Percentiles rank a stretch among this genome's conserved stretches.
phyloP scores from a whole-genome alignment of 345 rosid genomes.

The Zanthoxylum bungeanum region DNA sequence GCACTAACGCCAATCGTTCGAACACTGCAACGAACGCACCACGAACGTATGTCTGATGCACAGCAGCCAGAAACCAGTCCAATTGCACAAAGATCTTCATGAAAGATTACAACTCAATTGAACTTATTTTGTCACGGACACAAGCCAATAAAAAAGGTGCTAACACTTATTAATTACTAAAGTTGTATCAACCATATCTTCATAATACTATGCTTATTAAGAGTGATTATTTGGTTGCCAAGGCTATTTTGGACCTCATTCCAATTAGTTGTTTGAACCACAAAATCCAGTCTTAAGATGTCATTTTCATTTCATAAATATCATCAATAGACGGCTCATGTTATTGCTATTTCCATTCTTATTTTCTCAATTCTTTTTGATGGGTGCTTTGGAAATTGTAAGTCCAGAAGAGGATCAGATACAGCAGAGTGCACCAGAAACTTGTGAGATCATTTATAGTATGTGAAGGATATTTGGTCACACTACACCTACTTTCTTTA shows the following conservation, averaged over 20 bases:
- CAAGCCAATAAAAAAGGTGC: too few relatives aligned
- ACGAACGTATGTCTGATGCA: too few relatives aligned
- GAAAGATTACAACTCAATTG: too few relatives aligned
- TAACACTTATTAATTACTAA: too few relatives aligned
- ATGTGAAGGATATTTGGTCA: constrained; percentile 70
- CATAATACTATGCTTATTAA: constrained; percentile 71
- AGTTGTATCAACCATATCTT: too few relatives aligned
- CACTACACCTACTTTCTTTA: too few relatives aligned
- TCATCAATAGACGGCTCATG: too few relatives aligned
- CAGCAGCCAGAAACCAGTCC: too few relatives aligned
- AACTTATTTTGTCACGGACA: too few relatives aligned
- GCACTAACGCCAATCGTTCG: too few relatives aligned
- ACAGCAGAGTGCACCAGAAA: constrained; percentile 40
- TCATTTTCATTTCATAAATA: not conserved
- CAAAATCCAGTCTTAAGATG: constrained; percentile 60
- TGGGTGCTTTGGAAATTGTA: constrained; percentile 41
- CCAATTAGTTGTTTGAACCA: constrained; percentile 75
- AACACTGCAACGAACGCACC: too few relatives aligned
- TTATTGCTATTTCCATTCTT: not conserved
- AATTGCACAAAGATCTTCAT: too few relatives aligned
- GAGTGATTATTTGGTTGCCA: constrained; percentile 64
- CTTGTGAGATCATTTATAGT: constrained; percentile 56
- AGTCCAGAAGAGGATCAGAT: constrained; percentile 50
- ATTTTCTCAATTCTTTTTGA: not conserved
- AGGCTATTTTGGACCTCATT: constrained; percentile 65